These are phyloP conservation scores for Crinitomyces ghanaensis DNA, from an alignment of 805 yeast species.

Conservation along the genomic window DNA sequence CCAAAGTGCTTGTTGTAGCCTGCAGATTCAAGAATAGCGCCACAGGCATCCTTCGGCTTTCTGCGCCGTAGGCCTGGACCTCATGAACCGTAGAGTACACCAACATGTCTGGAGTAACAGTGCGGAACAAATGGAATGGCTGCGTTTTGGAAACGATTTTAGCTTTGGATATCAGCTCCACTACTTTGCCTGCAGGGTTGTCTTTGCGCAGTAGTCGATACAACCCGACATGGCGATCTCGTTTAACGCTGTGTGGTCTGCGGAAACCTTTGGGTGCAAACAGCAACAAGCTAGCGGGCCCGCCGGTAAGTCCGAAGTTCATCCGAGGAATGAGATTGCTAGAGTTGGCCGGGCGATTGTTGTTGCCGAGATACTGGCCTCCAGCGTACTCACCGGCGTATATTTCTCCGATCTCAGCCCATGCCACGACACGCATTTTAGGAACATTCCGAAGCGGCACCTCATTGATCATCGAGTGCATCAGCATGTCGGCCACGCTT, in stretches of 20 bases:
- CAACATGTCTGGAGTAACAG: slow-evolving; percentile 21
- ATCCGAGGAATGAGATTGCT: too few relatives aligned
- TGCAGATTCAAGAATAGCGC: slow-evolving; percentile 54
- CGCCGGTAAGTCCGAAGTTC: too few relatives aligned
- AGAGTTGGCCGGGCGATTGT: too few relatives aligned
- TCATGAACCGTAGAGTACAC: slow-evolving; percentile 29
- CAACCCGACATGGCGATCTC: slow-evolving; percentile 10
- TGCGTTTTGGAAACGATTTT: slow-evolving; percentile 64
- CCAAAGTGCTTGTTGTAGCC: slow-evolving; percentile 30
- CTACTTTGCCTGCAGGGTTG: slow-evolving; percentile 30
- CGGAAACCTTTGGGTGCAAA: slow-evolving; percentile 19
- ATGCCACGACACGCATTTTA: slow-evolving; percentile 49
- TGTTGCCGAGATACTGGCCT: too few relatives aligned
- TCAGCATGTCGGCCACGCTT: slow-evolving; percentile 63
- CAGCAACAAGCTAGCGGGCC: slow-evolving; percentile 24
- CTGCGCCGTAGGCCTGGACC: slow-evolving; percentile 23
- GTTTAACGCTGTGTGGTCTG: slow-evolving; percentile 14
- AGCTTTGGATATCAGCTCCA: slow-evolving; percentile 54
- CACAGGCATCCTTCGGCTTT: slow-evolving; percentile 41
- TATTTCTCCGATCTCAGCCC: slow-evolving; percentile 52
- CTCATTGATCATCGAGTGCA: slow-evolving; percentile 85
- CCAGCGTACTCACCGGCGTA: slow-evolving; percentile 36
- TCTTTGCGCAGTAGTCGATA: slow-evolving; percentile 19
- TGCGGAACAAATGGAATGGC: slow-evolving; percentile 75
- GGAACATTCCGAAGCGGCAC: slow-evolving; percentile 61